Conservation (phyloP, 139 green algal genomes). For the Pedinophyceae sp. region DNA sequence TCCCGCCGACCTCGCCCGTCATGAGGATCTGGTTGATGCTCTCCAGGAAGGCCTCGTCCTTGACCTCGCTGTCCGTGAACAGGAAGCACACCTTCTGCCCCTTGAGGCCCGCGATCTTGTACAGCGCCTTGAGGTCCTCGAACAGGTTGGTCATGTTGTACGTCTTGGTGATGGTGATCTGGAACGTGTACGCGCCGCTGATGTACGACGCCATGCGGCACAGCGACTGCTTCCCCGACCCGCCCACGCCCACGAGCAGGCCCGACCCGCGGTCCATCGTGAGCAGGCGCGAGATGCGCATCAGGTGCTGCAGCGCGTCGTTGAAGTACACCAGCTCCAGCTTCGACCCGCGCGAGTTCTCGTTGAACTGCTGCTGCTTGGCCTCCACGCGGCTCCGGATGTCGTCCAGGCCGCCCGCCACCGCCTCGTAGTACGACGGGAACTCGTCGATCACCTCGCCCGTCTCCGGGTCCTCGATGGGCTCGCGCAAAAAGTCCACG, state of each 20-base stretch:
- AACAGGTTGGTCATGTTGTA: conserved; percentile 83
- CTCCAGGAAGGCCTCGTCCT: conserved; percentile 88
- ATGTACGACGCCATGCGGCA: conserved; percentile 68
- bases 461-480: conserved; percentile 61
- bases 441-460: conserved; percentile 51
- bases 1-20: conserved; percentile 77
- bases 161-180: conserved; percentile 56
- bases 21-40: conserved; percentile 96
- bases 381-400: conserved; percentile 45
- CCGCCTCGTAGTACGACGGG: conserved; percentile 69
- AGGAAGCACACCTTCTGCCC: conserved; percentile 77
- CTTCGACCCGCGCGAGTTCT: conserved; percentile 53
- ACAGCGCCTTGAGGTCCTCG: conserved; percentile 88
- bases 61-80: conserved; percentile 84
- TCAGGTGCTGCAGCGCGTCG: conserved; percentile 77
- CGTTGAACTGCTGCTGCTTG: conserved; percentile 53
- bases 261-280: conserved; percentile 67
- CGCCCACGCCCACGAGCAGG: conserved; percentile 85
- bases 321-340: conserved; percentile 87
- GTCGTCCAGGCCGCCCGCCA: conserved; percentile 46
- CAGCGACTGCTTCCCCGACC: conserved; percentile 74
- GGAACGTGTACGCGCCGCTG: conserved; percentile 53
- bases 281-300: conserved; percentile 70
- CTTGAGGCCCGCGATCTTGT: conserved; percentile 89
- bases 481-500: conserved; percentile 85